Base-by-base conservation (phyloP, 139 green algal species). In the Picochlorum sp. region DNA sequence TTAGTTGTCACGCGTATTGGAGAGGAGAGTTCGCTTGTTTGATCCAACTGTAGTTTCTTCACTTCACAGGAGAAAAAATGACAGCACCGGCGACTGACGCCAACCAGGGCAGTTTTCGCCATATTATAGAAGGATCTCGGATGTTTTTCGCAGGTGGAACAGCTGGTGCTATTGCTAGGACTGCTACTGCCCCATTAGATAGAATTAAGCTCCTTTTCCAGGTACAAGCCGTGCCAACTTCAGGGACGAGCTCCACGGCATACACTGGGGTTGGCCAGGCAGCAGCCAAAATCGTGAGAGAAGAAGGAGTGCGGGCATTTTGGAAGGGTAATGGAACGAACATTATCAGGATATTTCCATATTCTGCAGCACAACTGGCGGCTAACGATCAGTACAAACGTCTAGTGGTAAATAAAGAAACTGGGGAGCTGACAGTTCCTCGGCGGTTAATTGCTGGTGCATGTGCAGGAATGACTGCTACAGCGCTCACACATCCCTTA, bases 201-300 rank as follows among this genome's bases (percentile, higher is more conserved):
- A 68, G 90, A n/a, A 94, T 96, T 65, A 97, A 97, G 72, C 75
- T 97, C 33, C 73, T 97, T 16, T 93, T 95, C 51, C 89, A 97
- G 71, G 89, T 96, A 3, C 83, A 94, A 78, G 61, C 68, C 13
- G 55, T 89, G 47, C 56, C 63, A 29, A 64, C 60, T 9, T 57
- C 65, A 3, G 76, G 78, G 18, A 74, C 62, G 2, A 55, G 20
- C 5, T 63, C 69, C 10, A 68, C 58, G 1, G 69, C 78, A 22
- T 96, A 96, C 78, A 95, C 89, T 5, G 87, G 89, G 7, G 74
- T 96, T 3, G 52, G 65, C 0, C 89, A 96, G 61, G 79, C 89
- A 6, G 75, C 79, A 4, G 8, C 10, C 10, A 96, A 95, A 56
- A 95, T 96, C 25, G 64, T 84, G 26, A 84, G 73, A 32, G 89